Base-by-base conservation (phyloP, 192 early-diverging fungal species). In the Fimicolochytrium jonesii region DNA sequence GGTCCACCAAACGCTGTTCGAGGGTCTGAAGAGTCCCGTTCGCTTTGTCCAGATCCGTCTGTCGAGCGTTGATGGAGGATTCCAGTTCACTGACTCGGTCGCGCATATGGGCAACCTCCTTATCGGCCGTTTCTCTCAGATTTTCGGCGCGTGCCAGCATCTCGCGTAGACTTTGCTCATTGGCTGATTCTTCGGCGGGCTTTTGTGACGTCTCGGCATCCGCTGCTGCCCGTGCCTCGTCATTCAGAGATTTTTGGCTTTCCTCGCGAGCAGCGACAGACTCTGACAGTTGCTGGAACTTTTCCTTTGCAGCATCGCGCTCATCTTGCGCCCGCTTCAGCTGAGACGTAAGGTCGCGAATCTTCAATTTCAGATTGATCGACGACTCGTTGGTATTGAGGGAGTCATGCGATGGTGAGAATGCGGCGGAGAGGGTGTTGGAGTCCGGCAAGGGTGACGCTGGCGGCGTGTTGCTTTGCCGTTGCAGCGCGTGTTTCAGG, bases 321-420 rank as follows among this genome's bases (percentile, higher is more conserved):
- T 74, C 59, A 22, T 69, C 67, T 2, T 52, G 61, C 13, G 56
- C 56, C 32, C 56, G 70, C 37, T 66, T 59, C 37, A 74, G 42
- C 7, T 59, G 44, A n/a, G 26, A 47, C 11, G 72, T 53, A 28
- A 74, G 54, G n/a, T 74, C 67, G 5, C 73, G 62, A 31, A 75
- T 23, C 54, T 75, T 70, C 31, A 73, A 52, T 46, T 73, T 73
- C 29, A 72, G 43, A 26, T 42, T 53, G 4, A 72, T 31, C 13
- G 70, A n/a, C n/a, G n/a, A n/a, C n/a, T n/a, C n/a, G n/a, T n/a
- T n/a, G n/a, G n/a, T n/a, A n/a, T n/a, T n/a, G n/a, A n/a, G n/a
- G n/a, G n/a, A n/a, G n/a, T n/a, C n/a, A n/a, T n/a, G n/a, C n/a
- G n/a, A n/a, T n/a, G n/a, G n/a, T n/a, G n/a, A n/a, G n/a, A n/a